Evolutionary conservation across 2,329 filamentous ascomycete species (phyloP).

Genomic region (Fusarium sublunatum): DNA sequence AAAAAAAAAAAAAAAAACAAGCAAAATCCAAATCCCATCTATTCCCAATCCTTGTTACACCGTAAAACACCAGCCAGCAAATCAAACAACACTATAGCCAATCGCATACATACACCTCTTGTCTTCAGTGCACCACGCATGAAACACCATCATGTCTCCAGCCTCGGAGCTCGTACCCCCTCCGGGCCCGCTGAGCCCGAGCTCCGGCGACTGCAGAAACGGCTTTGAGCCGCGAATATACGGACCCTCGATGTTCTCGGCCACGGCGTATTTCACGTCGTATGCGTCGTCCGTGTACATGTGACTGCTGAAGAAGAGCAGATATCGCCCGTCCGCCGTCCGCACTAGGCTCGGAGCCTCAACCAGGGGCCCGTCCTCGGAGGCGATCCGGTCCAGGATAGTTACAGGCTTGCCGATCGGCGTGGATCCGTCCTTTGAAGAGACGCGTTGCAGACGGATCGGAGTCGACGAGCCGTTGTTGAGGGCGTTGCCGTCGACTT

Average conservation of each 20-base stretch:
- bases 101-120: conserved; percentile 54
- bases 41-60: conserved; percentile 1
- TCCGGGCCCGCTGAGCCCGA: conserved; percentile 55
- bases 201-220: conserved; percentile 53
- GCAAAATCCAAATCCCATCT: conserved; percentile 1
- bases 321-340: conserved; percentile 62
- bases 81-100: conserved; percentile 36
- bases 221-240: conserved; percentile 50
- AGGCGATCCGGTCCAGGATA: conserved; percentile 57
- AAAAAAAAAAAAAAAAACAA: too few relatives aligned
- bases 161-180: conserved; percentile 52
- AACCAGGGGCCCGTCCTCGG: conserved; percentile 64
- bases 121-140: conserved; percentile 50
- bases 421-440: conserved; percentile 61
- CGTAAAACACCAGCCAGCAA: not conserved
- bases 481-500: conserved; percentile 72
- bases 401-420: conserved; percentile 61
- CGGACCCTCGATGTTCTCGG: conserved; percentile 52
- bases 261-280: conserved; percentile 69
- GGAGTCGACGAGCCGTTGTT: conserved; percentile 61
- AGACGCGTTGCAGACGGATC: conserved; percentile 66
- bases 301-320: conserved; percentile 71
- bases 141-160: conserved; percentile 51
- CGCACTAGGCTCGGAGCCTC: conserved; percentile 69
- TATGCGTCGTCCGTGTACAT: conserved; percentile 67